Evolutionary conservation across 352 stramenopile species (phyloP), one percentile per base, ranked within the genome.

Genomic region (Aphanomyces invadans): DNA sequence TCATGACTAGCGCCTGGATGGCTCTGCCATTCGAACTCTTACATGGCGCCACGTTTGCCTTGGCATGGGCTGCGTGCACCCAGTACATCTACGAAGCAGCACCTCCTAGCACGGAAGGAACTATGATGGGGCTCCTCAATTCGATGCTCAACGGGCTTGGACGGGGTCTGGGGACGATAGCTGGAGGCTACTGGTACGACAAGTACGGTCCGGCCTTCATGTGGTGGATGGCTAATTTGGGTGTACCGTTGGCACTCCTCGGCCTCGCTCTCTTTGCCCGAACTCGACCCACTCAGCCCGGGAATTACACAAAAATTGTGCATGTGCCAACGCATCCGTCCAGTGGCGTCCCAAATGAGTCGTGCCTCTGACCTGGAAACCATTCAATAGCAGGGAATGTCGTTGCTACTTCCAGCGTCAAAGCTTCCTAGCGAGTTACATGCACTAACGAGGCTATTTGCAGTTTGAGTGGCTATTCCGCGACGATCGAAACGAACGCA

Each of bases 51-150:
- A 89, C 82, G 28, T 91, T 82, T 61, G 80, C 80, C 1, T 61
- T 90, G 29, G 72, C 84, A 21, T 90, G 82, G 82, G 82, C 82
- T 17, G 79, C 80, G 28, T 85, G 85, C 71, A 89, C 82, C 62
- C 86, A 90, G 71, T 90, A 90, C 71, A 70, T 89, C 1, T 90
- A 87, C 69, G 70, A 80, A 57, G 76, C 79, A 19, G 83, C 82
- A 4, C 76, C 80, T 4, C 68, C 72, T 36, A 79, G 82, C 23
- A 89, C 79, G 2, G 73, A 90, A 70, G 80, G 80, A 33, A 88
- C 78, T 28, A 88, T 89, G 80, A 89, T 90, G 54, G 80, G 80
- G 0, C 39, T 88, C 28, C 69, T 89, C 55, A 79, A 75, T 9
- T 74, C 82, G 17, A 72, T 89, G 33, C 80, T 87, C 62, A 91